Conservation (phyloP, 2,329 filamentous ascomycete genomes). For the Aspergillus fructus region DNA sequence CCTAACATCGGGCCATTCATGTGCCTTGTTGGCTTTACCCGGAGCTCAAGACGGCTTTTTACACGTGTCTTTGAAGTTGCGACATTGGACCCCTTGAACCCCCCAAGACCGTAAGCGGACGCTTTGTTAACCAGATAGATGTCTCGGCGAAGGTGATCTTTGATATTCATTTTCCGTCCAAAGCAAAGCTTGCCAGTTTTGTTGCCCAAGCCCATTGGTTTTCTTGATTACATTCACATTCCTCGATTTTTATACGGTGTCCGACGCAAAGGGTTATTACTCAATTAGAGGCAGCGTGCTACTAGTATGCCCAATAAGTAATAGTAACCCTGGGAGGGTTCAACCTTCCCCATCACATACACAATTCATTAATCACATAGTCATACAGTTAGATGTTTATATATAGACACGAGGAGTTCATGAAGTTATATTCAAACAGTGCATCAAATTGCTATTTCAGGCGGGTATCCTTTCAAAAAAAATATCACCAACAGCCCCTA, state of each 20-base stretch:
- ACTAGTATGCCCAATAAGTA: neutral
- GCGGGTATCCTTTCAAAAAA: constrained; percentile 9
- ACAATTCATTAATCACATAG: neutral
- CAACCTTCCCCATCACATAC: neutral
- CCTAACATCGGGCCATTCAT: neutral
- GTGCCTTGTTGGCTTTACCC: too few species aligned
- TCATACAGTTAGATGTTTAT: neutral
- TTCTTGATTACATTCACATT: neutral
- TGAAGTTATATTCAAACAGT: neutral
- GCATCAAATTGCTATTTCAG: constrained; percentile 3
- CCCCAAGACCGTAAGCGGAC: neutral
- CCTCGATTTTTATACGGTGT: neutral
- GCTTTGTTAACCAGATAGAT: neutral
- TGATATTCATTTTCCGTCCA: neutral
- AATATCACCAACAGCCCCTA: neutral
- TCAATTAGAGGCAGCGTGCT: neutral
- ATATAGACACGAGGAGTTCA: neutral
- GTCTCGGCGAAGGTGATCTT: neutral
- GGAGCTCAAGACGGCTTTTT: neutral
- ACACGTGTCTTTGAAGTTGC: neutral
- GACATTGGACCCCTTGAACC: neutral
- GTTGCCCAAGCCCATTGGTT: neutral
- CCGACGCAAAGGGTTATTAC: too few species aligned
- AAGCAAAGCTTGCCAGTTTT: neutral
- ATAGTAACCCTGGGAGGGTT: too few species aligned